A percentile compares a stretch with the other conserved stretches of the same genome.
Evolutionary conservation across 352 stramenopile genomes (phyloP).

Genomic region (Globisporangium middletonii): DNA sequence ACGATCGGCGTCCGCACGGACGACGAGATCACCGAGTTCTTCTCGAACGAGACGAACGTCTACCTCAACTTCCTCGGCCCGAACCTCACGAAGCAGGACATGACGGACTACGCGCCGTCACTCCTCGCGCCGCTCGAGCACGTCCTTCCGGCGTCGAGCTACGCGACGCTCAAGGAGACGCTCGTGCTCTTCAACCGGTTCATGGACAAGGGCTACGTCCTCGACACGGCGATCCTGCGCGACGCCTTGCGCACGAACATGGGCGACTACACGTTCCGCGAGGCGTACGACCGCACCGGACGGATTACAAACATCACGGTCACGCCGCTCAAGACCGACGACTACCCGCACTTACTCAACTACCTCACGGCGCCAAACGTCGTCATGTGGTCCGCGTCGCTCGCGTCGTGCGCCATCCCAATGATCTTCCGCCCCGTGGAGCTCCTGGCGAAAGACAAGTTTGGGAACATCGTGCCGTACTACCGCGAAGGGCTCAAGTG

Average conservation of each 20-base stretch:
- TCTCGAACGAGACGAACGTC: slow-evolving; percentile 34
- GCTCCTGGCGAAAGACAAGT: slow-evolving; percentile 92
- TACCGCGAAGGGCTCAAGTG: slow-evolving; percentile 86
- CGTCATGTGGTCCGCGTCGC: slow-evolving; percentile 96
- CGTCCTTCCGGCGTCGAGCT: slow-evolving; percentile 39
- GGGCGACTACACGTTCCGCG: slow-evolving; percentile 97
- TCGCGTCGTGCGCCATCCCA: slow-evolving; percentile 94
- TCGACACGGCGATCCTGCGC: slow-evolving; percentile 63
- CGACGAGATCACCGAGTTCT: slow-evolving; percentile 82
- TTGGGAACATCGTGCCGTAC: slow-evolving; percentile 78
- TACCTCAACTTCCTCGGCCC: slow-evolving; percentile 53
- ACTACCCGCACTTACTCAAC: slow-evolving; percentile 97
- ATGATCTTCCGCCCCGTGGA: slow-evolving; percentile 93
- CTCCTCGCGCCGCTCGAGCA: slow-evolving; percentile 37
- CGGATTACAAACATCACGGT: slow-evolving; percentile 99
- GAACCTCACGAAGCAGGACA: slow-evolving; percentile 64
- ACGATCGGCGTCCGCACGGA: slow-evolving; percentile 92
- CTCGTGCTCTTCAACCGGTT: slow-evolving; percentile 61
- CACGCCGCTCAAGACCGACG: slow-evolving; percentile 83
- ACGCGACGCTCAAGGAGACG: slow-evolving; percentile 35
- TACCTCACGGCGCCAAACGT: slow-evolving; percentile 98
- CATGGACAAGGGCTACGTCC: slow-evolving; percentile 58
- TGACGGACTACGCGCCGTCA: slow-evolving; percentile 45
- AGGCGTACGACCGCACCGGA: slow-evolving; percentile 97
- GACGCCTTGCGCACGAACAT: slow-evolving; percentile 85